phyloP scores from a whole-genome alignment of 2,329 filamentous ascomycete species.

The Trichoderma atroviride region DNA sequence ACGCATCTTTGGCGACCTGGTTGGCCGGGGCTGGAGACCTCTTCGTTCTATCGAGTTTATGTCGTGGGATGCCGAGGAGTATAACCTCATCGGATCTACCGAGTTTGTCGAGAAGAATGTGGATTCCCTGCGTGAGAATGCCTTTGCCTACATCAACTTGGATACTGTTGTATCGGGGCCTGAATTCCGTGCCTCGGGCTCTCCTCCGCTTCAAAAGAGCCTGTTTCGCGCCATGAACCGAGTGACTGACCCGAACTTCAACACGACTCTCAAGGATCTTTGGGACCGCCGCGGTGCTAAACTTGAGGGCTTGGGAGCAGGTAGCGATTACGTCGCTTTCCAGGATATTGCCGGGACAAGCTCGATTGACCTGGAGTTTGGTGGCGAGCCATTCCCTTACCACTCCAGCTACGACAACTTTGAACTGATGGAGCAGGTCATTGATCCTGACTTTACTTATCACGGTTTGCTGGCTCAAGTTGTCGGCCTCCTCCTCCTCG shows the following conservation, averaged over 20 bases:
- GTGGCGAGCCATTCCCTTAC: slow-evolving; percentile 66
- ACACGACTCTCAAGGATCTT: slow-evolving; percentile 71
- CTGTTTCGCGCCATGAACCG: slow-evolving; percentile 74
- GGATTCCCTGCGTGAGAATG: slow-evolving; percentile 71
- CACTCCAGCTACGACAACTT: slow-evolving; percentile 90
- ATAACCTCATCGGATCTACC: slow-evolving; percentile 91
- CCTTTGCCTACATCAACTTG: slow-evolving; percentile 87
- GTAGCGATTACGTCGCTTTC: slow-evolving; percentile 85
- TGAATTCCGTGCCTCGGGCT: slow-evolving; percentile 76
- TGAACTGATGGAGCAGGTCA: slow-evolving; percentile 77
- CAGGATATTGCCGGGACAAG: slow-evolving; percentile 89
- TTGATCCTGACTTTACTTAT: slow-evolving; percentile 81
- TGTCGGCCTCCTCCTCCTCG: slow-evolving; percentile 78
- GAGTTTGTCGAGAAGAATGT: slow-evolving; percentile 90
- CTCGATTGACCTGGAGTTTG: slow-evolving; percentile 82
- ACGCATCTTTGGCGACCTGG: slow-evolving; percentile 79
- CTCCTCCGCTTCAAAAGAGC: slow-evolving; percentile 74
- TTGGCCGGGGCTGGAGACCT: slow-evolving; percentile 80
- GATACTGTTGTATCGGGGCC: slow-evolving; percentile 78
- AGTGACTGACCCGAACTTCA: slow-evolving; percentile 70
- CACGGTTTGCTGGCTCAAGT: slow-evolving; percentile 80
- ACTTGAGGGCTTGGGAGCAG: slow-evolving; percentile 71
- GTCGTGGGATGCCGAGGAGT: slow-evolving; percentile 93
- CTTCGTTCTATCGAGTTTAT: slow-evolving; percentile 95
- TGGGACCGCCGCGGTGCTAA: slow-evolving; percentile 69